A percentile compares a stretch with the other conserved stretches of the same genome.
Conservation (phyloP, 345 rosid species). For the Eucalyptus marginata region DNA sequence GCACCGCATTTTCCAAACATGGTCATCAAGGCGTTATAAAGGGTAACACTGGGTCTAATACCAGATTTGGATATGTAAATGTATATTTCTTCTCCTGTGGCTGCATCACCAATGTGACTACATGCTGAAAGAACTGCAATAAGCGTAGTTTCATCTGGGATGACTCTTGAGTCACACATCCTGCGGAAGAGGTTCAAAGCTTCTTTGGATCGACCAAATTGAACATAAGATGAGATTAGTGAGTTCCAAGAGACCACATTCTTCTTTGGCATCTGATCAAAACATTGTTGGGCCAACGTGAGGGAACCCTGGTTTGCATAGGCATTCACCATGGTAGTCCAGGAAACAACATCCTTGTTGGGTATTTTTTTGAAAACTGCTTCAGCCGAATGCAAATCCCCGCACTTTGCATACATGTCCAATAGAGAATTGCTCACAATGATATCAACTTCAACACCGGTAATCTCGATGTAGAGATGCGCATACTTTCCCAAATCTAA, state of each 20-base stretch:
- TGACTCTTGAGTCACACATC: conserved; percentile 5
- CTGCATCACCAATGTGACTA: conserved; percentile 19
- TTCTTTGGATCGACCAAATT: conserved; percentile 1
- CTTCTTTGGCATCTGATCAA: conserved; percentile 9
- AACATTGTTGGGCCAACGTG: neutral
- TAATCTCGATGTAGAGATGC: conserved; percentile 12
- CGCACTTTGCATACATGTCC: conserved; percentile 17
- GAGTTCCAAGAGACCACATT: conserved; percentile 27
- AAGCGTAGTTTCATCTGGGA: conserved; percentile 19
- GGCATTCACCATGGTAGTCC: conserved; percentile 21
- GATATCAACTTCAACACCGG: conserved; percentile 6
- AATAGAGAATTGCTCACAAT: conserved; percentile 20
- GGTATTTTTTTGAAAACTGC: conserved; percentile 12
- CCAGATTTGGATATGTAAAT: neutral
- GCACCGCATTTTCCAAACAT: conserved; percentile 11
- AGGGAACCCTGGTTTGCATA: conserved; percentile 9
- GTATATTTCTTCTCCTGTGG: conserved; percentile 11
- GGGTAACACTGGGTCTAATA: neutral
- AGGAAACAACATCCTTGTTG: conserved; percentile 24
- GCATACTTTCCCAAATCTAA: conserved; percentile 11
- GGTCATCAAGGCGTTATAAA: conserved; percentile 11
- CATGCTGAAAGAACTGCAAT: conserved; percentile 21
- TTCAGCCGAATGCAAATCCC: conserved; percentile 11
- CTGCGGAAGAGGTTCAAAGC: conserved; percentile 9
- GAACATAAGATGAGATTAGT: conserved; percentile 8